Percentiles rank a stretch among this genome's conserved stretches.
Conservation (phyloP, 768 basidiomycete species). For the Mycena metata region DNA sequence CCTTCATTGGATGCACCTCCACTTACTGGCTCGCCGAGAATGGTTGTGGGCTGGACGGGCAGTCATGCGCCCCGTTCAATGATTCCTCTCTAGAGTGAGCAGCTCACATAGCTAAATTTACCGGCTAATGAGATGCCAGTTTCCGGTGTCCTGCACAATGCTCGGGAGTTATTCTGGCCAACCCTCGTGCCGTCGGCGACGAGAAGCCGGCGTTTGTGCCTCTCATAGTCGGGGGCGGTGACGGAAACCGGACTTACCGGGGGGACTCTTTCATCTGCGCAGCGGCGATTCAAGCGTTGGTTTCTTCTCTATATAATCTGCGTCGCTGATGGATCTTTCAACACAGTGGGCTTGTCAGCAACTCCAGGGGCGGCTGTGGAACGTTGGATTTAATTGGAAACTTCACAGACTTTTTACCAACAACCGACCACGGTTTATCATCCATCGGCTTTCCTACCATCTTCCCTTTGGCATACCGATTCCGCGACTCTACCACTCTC, state of each 20-base stretch:
- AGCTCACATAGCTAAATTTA: background rate
- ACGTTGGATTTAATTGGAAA: slow-evolving; percentile 77
- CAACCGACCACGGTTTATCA: slow-evolving; percentile 69
- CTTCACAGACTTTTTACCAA: slow-evolving; percentile 77
- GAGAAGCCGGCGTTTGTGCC: slow-evolving; percentile 76
- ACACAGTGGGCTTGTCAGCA: slow-evolving; percentile 72
- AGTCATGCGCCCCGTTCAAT: slow-evolving; percentile 73
- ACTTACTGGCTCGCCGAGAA: slow-evolving; percentile 73
- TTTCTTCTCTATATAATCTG: slow-evolving; percentile 16
- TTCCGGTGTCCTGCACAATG: slow-evolving; percentile 89
- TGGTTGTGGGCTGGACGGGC: slow-evolving; percentile 81
- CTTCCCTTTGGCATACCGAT: slow-evolving; percentile 80
- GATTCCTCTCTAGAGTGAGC: slow-evolving; percentile 65
- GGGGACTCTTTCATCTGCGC: slow-evolving; percentile 90
- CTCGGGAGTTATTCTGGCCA: slow-evolving; percentile 71
- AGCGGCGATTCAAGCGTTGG: slow-evolving; percentile 85
- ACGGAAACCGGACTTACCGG: slow-evolving; percentile 77
- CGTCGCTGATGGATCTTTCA: slow-evolving; percentile 21
- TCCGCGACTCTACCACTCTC: slow-evolving; percentile 62
- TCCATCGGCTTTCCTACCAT: slow-evolving; percentile 81
- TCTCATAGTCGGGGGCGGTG: slow-evolving; percentile 89
- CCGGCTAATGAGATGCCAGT: slow-evolving; percentile 12
- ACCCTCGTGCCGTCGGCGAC: slow-evolving; percentile 80
- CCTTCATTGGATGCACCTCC: slow-evolving; percentile 57
- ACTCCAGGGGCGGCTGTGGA: slow-evolving; percentile 83